A percentile compares a stretch with the other conserved stretches of the same genome.
These are phyloP conservation scores for Hymenoscyphus scutula DNA, from an alignment of 2,329 filamentous ascomycete genomes.

Conservation along the genomic window DNA sequence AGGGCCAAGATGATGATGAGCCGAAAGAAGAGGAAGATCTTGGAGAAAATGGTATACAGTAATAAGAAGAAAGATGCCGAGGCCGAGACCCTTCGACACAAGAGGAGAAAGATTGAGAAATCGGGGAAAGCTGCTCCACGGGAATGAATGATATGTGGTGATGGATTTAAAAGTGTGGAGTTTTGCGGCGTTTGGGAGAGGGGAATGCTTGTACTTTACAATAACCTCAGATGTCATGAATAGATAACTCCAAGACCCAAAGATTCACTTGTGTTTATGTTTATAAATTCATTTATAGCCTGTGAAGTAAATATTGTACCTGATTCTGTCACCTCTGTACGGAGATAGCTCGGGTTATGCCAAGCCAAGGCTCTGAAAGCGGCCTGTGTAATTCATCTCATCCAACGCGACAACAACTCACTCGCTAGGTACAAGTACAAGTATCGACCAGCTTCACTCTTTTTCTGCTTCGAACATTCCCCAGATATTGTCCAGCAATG, in stretches of 20 bases:
- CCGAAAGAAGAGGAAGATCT: slow-evolving; percentile 94
- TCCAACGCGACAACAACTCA: neutral
- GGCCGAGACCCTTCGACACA: slow-evolving; percentile 80
- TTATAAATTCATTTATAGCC: no score
- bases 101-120: slow-evolving; percentile 87
- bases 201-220: slow-evolving; percentile 14
- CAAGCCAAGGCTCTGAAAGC: neutral
- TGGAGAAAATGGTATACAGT: slow-evolving; percentile 95
- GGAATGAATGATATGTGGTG: slow-evolving; percentile 16
- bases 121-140: slow-evolving; percentile 32
- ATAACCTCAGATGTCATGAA: slow-evolving; percentile 1
- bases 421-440: no score
- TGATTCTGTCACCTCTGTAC: neutral
- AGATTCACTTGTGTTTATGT: no score
- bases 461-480: neutral
- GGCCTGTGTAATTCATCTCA: neutral
- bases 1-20: slow-evolving; percentile 97
- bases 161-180: slow-evolving; percentile 27
- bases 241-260: slow-evolving; percentile 2
- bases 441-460: neutral
- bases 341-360: neutral
- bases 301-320: no score
- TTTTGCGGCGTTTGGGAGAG: slow-evolving; percentile 17
- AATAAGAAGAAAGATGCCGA: slow-evolving; percentile 92
- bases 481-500: slow-evolving; percentile 14